Percentiles rank a stretch among this genome's conserved stretches.
Evolutionary conservation across 179 eudicot genomes (phyloP).

Genomic region (Silene noctiflora): DNA sequence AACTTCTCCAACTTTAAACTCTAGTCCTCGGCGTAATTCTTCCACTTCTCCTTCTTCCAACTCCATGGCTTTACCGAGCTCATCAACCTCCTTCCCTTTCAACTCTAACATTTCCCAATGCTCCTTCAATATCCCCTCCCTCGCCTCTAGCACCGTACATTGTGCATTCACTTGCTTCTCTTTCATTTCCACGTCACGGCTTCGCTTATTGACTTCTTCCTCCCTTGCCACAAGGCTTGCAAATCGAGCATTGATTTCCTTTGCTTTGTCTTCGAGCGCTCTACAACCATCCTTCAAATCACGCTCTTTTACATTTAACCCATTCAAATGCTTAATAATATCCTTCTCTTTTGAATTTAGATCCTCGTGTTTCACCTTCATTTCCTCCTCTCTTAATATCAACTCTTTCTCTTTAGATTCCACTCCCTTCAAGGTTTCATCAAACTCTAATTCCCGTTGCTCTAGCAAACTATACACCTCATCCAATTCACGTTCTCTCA

Average conservation of each 20-base stretch:
- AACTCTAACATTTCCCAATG: constrained; percentile 4
- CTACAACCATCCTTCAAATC: neutral
- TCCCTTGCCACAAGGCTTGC: constrained; percentile 9
- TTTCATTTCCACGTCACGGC: constrained; percentile 1
- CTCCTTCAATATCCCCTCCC: constrained; percentile 1
- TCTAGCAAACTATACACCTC: constrained; percentile 10
- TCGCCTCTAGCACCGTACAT: constrained; percentile 1
- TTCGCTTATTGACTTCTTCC: constrained; percentile 9
- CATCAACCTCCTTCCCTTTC: constrained; percentile 1
- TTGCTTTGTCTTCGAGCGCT: constrained; percentile 10
- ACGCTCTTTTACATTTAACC: neutral
- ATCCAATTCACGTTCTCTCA: neutral
- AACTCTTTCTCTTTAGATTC: constrained; percentile 10
- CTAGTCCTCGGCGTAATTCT: neutral
- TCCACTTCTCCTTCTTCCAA: neutral
- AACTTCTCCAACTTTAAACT: neutral
- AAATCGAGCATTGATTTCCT: constrained; percentile 1
- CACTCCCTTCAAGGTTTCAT: constrained; percentile 10
- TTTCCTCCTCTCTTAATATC: constrained; percentile 11
- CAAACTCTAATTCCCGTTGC: constrained; percentile 7
- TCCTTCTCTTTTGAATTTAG: constrained; percentile 5
- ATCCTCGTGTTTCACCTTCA: neutral
- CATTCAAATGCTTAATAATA: neutral
- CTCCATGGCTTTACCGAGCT: neutral
- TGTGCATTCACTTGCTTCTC: constrained; percentile 11